Evolutionary conservation across 2,329 filamentous ascomycete species (phyloP).

Genomic region (Paramyrothecium sp.): DNA sequence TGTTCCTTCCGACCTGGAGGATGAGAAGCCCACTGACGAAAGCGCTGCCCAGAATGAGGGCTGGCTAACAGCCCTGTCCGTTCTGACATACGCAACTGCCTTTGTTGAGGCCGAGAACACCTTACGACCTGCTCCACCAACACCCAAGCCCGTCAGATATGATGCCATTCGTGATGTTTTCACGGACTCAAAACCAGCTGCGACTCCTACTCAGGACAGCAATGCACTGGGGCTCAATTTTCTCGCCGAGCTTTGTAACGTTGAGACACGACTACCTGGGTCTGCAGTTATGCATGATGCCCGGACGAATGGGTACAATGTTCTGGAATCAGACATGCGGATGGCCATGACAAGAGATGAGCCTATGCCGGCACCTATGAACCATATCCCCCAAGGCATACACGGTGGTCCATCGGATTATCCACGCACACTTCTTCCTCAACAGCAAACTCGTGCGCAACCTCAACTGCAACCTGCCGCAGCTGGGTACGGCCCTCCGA

Average conservation of each 20-base stretch:
- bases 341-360: conserved; percentile 21
- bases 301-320: too few relatives aligned
- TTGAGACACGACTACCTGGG: conserved; percentile 23
- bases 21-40: conserved; percentile 19
- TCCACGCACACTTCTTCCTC: not conserved
- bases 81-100: conserved; percentile 28
- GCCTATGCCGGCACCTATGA: conserved; percentile 17
- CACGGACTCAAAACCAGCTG: conserved; percentile 30
- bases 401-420: not conserved
- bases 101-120: conserved; percentile 26
- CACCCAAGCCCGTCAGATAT: conserved; percentile 30
- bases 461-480: conserved; percentile 19
- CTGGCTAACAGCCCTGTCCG: conserved; percentile 25
- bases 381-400: conserved; percentile 22
- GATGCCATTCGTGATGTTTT: conserved; percentile 42
- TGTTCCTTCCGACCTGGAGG: conserved; percentile 23
- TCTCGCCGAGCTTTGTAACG: conserved; percentile 32
- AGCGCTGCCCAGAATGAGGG: conserved; percentile 17
- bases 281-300: conserved; percentile 8
- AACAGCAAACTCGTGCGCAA: conserved; percentile 17
- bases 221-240: conserved; percentile 26
- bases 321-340: conserved; percentile 12
- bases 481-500: conserved; percentile 18
- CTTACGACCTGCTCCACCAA: conserved; percentile 19
- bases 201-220: conserved; percentile 19